A percentile compares a stretch with the other conserved stretches of the same genome.
Evolutionary conservation across 805 yeast species (phyloP).

Genomic region (Spathaspora gorwiae): DNA sequence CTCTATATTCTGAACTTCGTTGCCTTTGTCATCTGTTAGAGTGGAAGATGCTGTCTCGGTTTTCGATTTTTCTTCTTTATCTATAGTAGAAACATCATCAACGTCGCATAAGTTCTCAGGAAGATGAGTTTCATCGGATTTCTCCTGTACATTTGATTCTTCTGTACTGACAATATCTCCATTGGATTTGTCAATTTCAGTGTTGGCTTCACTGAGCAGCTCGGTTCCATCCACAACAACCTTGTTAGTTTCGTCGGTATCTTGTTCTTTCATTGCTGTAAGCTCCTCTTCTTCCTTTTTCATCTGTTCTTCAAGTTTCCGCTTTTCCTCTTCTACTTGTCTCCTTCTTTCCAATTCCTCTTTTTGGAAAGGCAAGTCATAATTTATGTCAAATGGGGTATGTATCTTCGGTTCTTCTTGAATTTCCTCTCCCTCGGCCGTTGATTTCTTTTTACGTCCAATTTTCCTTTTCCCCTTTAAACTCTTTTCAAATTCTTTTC

Average conservation of each 20-base stretch:
- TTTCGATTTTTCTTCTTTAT: too few relatives aligned
- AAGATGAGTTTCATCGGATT: too few relatives aligned
- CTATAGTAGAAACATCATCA: too few relatives aligned
- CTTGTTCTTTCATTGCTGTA: too few relatives aligned
- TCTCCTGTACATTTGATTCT: too few relatives aligned
- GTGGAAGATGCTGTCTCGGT: too few relatives aligned
- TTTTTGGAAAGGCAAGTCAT: slow-evolving; percentile 22
- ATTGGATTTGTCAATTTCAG: too few relatives aligned
- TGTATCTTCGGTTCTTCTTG: slow-evolving; percentile 19
- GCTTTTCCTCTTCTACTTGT: slow-evolving; percentile 14
- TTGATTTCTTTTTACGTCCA: slow-evolving; percentile 38
- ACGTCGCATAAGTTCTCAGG: too few relatives aligned
- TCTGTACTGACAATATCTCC: too few relatives aligned
- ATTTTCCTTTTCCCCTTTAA: slow-evolving; percentile 35
- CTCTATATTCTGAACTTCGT: background rate
- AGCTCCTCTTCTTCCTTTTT: slow-evolving; percentile 6
- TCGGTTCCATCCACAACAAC: too few relatives aligned
- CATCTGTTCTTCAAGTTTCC: slow-evolving; percentile 7
- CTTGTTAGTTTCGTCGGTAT: too few relatives aligned
- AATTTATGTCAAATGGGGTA: slow-evolving; percentile 31
- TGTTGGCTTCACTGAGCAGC: too few relatives aligned
- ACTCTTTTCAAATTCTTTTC: slow-evolving; percentile 32
- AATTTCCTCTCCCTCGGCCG: slow-evolving; percentile 21
- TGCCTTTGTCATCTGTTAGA: background rate
- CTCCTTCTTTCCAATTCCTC: slow-evolving; percentile 21